Conservation (phyloP, 306 rosid species). For the Acacia confusa region DNA sequence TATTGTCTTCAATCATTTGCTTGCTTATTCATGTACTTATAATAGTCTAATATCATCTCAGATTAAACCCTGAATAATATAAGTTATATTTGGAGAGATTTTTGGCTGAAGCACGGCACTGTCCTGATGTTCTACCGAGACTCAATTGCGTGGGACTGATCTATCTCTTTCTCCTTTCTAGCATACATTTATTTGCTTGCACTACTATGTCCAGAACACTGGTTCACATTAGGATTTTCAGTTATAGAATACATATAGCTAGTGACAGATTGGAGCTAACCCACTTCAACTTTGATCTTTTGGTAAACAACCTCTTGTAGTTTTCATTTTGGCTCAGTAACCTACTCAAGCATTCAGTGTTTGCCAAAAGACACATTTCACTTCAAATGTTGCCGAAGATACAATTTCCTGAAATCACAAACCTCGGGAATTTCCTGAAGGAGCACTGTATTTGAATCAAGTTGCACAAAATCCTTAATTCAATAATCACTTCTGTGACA, state of each 20-base stretch:
- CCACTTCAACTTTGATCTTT: background rate
- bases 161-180: background rate
- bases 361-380: background rate
- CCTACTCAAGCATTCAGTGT: background rate
- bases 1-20: constrained; percentile 2
- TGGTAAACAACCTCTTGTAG: background rate
- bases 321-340: background rate
- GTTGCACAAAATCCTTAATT: background rate
- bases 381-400: background rate
- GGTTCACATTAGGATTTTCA: constrained; percentile 3
- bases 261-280: background rate
- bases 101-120: background rate
- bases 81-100: constrained; percentile 2
- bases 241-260: background rate
- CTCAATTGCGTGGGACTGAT: background rate
- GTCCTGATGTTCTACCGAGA: background rate
- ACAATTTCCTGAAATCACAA: background rate
- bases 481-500: background rate
- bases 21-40: background rate
- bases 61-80: background rate
- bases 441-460: background rate
- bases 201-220: background rate
- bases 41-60: constrained; percentile 6
- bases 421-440: background rate
- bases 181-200: background rate